Conservation (phyloP, 2,329 filamentous ascomycete species). For the Parascedosporium putredinis region DNA sequence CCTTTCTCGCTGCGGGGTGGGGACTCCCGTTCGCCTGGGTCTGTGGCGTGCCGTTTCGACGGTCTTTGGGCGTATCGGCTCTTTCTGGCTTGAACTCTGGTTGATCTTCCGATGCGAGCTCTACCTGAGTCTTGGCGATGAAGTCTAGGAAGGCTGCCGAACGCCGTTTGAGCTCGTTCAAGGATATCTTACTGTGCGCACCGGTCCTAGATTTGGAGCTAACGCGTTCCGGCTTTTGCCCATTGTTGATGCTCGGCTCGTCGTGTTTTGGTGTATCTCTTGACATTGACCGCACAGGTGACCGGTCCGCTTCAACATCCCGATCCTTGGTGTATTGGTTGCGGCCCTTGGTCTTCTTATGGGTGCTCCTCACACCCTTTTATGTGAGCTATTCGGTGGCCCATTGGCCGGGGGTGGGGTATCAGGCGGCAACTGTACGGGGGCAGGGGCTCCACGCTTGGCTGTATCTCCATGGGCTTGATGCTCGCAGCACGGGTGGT, state of each 20-base stretch:
- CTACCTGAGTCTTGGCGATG: slow-evolving; percentile 79
- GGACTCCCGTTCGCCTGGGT: slow-evolving; percentile 10
- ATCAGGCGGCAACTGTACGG: slow-evolving; percentile 35
- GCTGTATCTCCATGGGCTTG: slow-evolving; percentile 16
- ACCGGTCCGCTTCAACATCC: slow-evolving; percentile 46
- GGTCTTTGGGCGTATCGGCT: slow-evolving; percentile 7
- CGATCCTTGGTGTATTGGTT: slow-evolving; percentile 78
- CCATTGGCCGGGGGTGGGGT: slow-evolving; percentile 31
- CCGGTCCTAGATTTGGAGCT: slow-evolving; percentile 43
- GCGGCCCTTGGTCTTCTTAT: slow-evolving; percentile 59
- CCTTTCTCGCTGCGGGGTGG: neutral
- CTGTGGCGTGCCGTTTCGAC: slow-evolving; percentile 8
- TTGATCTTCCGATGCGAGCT: slow-evolving; percentile 59
- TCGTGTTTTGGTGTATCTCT: slow-evolving; percentile 17
- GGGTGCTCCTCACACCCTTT: slow-evolving; percentile 44
- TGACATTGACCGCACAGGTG: slow-evolving; percentile 38
- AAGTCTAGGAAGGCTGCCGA: slow-evolving; percentile 81
- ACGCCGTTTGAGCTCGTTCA: slow-evolving; percentile 80
- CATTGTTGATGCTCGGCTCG: slow-evolving; percentile 19
- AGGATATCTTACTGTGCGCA: slow-evolving; percentile 60
- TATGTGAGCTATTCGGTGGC: slow-evolving; percentile 37
- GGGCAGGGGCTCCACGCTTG: slow-evolving; percentile 29
- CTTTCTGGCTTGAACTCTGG: slow-evolving; percentile 13
- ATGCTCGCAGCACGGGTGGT: slow-evolving; percentile 18
- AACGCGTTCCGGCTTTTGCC: slow-evolving; percentile 24